Evolutionary conservation across 495 filamentous ascomycete genomes (phyloP).

Genomic region (Echria macrotheca): DNA sequence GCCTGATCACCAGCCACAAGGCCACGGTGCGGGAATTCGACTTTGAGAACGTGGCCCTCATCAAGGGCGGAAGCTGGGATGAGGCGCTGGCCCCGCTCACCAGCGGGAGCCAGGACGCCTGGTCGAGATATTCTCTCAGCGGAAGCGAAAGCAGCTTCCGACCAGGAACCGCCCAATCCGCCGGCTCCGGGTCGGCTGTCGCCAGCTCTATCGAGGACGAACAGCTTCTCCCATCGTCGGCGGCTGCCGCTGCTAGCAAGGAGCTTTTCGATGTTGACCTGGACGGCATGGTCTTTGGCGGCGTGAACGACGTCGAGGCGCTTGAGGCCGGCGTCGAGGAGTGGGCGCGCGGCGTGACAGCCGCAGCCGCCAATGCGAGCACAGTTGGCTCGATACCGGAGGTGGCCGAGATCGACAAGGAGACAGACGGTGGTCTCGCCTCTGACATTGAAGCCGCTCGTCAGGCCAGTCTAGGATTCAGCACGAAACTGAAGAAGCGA

Average conservation of each 20-base stretch:
- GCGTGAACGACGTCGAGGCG: conserved; percentile 30
- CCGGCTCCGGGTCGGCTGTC: conserved; percentile 15
- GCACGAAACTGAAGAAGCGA: conserved; percentile 46
- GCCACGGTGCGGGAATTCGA: conserved; percentile 62
- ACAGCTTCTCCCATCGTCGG: conserved; percentile 30
- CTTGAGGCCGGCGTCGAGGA: conserved; percentile 34
- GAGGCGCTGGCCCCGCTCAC: conserved; percentile 65
- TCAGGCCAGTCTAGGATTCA: conserved; percentile 35
- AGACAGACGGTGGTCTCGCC: conserved; percentile 29
- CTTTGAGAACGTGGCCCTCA: conserved; percentile 62
- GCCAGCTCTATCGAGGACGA: conserved; percentile 24
- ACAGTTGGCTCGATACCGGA: conserved; percentile 17
- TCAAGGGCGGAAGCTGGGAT: conserved; percentile 63
- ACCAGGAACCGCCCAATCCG: conserved; percentile 19
- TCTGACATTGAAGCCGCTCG: conserved; percentile 39
- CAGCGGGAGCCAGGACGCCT: conserved; percentile 29
- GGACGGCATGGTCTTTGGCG: conserved; percentile 30
- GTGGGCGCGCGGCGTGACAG: conserved; percentile 49
- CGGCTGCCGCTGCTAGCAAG: conserved; percentile 36
- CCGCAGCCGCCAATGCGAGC: conserved; percentile 23
- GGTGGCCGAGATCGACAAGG: conserved; percentile 11
- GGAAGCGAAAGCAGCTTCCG: conserved; percentile 17
- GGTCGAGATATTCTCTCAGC: conserved; percentile 36
- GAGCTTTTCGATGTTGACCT: conserved; percentile 39
- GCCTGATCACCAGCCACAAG: conserved; percentile 56